Percentiles rank a stretch among this genome's conserved stretches.
Conservation (phyloP, 441 rosid genomes). For the Biscutella laevigata region DNA sequence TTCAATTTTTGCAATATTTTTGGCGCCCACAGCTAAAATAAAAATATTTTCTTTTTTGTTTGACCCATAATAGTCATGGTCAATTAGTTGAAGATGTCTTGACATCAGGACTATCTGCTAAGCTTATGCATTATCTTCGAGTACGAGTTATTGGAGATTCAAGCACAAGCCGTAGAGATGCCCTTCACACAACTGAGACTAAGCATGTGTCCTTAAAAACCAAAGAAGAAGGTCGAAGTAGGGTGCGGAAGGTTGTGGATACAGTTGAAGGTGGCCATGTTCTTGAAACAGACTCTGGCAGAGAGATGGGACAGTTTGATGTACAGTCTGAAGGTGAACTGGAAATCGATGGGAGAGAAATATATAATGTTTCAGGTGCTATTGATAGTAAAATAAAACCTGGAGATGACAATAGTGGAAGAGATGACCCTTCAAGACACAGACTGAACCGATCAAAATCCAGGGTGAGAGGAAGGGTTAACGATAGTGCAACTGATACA, state of each 20-base stretch:
- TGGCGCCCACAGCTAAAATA: conserved; percentile 12
- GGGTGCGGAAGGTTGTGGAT: conserved; percentile 60
- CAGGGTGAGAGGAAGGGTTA: conserved; percentile 62
- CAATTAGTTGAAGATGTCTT: conserved; percentile 86
- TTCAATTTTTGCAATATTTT: conserved; percentile 31
- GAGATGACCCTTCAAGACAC: conserved; percentile 69
- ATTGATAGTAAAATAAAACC: conserved; percentile 46
- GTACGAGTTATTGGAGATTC: conserved; percentile 78
- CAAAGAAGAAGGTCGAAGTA: conserved; percentile 75
- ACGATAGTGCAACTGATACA: conserved; percentile 51
- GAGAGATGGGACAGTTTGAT: conserved; percentile 44
- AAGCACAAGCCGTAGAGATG: conserved; percentile 56
- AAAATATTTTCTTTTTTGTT: conserved; percentile 33
- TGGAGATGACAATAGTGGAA: conserved; percentile 65
- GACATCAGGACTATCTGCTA: conserved; percentile 83
- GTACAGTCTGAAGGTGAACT: conserved; percentile 34
- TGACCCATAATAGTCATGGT: conserved; percentile 48
- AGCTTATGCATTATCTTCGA: conserved; percentile 84
- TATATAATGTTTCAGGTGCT: conserved; percentile 33
- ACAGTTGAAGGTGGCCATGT: conserved; percentile 44
- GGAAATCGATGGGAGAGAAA: conserved; percentile 49
- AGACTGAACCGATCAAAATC: conserved; percentile 52
- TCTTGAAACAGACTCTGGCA: conserved; percentile 28
- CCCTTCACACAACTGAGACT: conserved; percentile 38
- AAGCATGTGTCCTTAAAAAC: conserved; percentile 50